Evolutionary conservation across 2,329 filamentous ascomycete genomes (phyloP), one percentile per base, ranked within the genome.

Genomic region (Mycogone perniciosa): DNA sequence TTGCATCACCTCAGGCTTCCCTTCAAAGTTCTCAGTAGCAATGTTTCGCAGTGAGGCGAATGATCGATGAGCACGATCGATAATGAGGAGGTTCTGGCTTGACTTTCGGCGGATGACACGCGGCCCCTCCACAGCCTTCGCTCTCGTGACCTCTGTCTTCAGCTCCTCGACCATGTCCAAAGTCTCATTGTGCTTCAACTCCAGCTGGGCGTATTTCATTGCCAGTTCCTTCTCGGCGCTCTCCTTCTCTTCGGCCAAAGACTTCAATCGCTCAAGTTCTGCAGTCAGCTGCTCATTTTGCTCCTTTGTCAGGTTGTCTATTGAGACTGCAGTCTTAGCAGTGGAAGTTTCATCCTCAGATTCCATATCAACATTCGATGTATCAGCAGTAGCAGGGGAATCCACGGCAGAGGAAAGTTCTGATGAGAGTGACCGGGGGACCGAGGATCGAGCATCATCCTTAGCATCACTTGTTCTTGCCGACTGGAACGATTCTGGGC

Each of bases 11-110:
- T 96, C 92, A 0, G 89, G 88, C 50, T 88, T 78, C 10, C 79
- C 72, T 56, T 93, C 89, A 56, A 99, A 89, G 61, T 90, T 88
- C 59, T 97, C 91, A 0, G 83, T 71, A 2, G 90, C 91, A 62
- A 99, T 86, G 61, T 91, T 95, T 53, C 91, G 85, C 34, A 99
- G 80, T 1, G 90, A 89, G 1, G 89, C 87, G 60, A 97, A 89
- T 2, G 91, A 95, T 52, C 93, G 84, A 60, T 96, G 91, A 6
- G 92, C 90, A 50, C 92, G 87, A 67, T 99, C 93, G 56, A 91
- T 88, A 30, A 85, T 83, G 70, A 93, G 83, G 39, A 95, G 76
- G 54, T 87, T 93, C 67, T 96, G 90, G 64, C 89, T 95, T 4
- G 90, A 95, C 72, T 96, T 96, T 61, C 92, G 84, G 56, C 91